Percentiles rank a stretch among this genome's conserved stretches.
phyloP scores from a whole-genome alignment of 140 eudicot genomes.

The Ambrosia hybrid region DNA sequence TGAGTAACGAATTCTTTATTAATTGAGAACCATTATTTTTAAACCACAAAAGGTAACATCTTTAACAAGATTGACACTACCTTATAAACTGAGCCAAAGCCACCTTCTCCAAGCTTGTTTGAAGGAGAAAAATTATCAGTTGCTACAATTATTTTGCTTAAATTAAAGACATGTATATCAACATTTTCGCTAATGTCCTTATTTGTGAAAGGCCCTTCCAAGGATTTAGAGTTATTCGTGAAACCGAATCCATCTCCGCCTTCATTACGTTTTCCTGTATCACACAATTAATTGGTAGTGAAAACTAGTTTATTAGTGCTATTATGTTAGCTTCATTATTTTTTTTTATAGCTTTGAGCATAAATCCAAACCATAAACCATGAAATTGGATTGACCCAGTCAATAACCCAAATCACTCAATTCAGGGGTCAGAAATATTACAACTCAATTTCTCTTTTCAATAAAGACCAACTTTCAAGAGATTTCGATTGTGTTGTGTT shows the following conservation, averaged over 20 bases:
- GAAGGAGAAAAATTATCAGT: background rate
- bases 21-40: background rate
- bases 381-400: background rate
- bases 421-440: background rate
- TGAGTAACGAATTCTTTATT: background rate
- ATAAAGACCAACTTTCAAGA: too few relatives aligned
- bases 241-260: background rate
- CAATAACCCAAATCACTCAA: background rate
- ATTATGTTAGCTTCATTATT: background rate
- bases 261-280: slow-evolving; percentile 1
- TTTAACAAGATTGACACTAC: background rate
- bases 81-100: slow-evolving; percentile 17
- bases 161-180: slow-evolving; percentile 7
- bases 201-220: background rate
- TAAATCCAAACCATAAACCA: background rate
- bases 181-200: slow-evolving; percentile 8
- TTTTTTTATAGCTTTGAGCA: background rate
- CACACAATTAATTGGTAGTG: background rate
- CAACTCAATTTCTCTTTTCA: too few relatives aligned
- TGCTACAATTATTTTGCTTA: background rate
- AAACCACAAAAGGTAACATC: background rate
- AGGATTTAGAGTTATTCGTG: slow-evolving; percentile 8
- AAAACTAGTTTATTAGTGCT: background rate
- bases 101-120: slow-evolving; percentile 19
- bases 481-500: too few relatives aligned